Evolutionary conservation across 2,329 filamentous ascomycete genomes (phyloP), one percentile per base, ranked within the genome.

Genomic region (Didymella exigua): DNA sequence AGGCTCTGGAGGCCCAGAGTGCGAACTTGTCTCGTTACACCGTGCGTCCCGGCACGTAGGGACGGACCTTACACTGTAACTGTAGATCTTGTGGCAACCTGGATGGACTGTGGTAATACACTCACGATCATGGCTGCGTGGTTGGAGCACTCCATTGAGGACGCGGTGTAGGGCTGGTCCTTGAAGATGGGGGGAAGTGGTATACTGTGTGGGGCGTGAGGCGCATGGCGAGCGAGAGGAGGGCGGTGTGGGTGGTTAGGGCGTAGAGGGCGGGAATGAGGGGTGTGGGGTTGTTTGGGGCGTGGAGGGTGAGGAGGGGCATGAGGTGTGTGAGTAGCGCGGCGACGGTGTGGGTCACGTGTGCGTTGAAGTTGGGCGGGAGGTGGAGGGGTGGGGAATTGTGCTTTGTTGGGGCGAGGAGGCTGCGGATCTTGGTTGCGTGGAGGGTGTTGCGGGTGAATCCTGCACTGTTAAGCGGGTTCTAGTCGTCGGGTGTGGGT

Each of bases 201-300:
- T 75, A 75, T 2, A 61, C 61, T 2, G 70, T 73, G 51, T 66
- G 58, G 0, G 56, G 37, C 38, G 70, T 65, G 5, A 63, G 26
- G 19, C 59, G 63, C 68, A 74, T 72, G 30, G 54, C 40, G 0
- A 74, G 58, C 36, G 53, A 57, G 10, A 72, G 56, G 0, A 71
- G 34, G 6, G 49, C 70, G 19, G 70, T 63, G n/a, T 68, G 1
- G 3, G 16, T 7, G 40, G 52, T 46, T 7, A 62, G 27, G 19
- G 30, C 8, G 33, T 44, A 19, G 1, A 51, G 48, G 10, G 13
- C 9, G n/a, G 23, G 13, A 8, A 34, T 26, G 10, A 33, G 16
- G 6, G 47, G 9, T 18, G 5, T 0, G 45, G 33, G 14, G 24
- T 4, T 23, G 0, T 4, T 40, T 14, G n/a, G 4, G 16, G 8